Percentiles rank a stretch among this genome's conserved stretches.
These are phyloP conservation scores for Pleodorina starrii DNA, from an alignment of 139 green algal genomes.

Conservation along the genomic window DNA sequence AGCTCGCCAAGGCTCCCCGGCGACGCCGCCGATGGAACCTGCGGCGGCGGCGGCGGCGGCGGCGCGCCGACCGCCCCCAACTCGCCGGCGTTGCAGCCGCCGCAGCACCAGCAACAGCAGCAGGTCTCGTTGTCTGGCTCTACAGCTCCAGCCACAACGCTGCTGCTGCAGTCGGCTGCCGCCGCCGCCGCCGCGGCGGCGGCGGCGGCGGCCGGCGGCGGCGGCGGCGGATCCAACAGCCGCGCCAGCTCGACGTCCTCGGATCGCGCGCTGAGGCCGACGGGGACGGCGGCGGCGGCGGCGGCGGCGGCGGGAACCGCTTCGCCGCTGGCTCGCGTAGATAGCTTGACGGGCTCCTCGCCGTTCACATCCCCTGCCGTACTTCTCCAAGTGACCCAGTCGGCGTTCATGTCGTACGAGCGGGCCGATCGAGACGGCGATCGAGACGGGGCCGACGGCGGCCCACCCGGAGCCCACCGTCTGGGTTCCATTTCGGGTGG, in stretches of 20 bases:
- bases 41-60: too few relatives aligned
- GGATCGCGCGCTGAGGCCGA: too few relatives aligned
- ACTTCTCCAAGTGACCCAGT: background rate
- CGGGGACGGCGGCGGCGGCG: background rate
- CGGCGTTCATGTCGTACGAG: background rate
- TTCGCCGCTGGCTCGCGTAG: background rate
- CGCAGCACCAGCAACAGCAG: background rate
- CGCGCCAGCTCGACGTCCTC: conserved; percentile 24
- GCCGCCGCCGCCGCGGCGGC: too few relatives aligned
- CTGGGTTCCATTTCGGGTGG: background rate
- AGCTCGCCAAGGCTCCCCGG: background rate
- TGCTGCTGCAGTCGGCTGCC: too few relatives aligned
- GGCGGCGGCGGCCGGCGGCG: background rate
- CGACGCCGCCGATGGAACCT: too few relatives aligned
- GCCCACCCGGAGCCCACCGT: background rate
- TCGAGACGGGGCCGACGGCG: background rate
- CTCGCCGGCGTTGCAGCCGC: background rate
- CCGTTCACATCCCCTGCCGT: background rate
- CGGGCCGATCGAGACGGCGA: background rate
- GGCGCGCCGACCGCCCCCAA: background rate
- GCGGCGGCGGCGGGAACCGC: background rate
- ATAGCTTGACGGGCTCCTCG: background rate
- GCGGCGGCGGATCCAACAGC: background rate
- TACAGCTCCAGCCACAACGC: too few relatives aligned
- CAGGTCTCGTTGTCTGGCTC: background rate